A percentile compares a stretch with the other conserved stretches of the same genome.
Evolutionary conservation across 108 stramenopile genomes (phyloP).

Genomic region (Nitzschia palea): DNA sequence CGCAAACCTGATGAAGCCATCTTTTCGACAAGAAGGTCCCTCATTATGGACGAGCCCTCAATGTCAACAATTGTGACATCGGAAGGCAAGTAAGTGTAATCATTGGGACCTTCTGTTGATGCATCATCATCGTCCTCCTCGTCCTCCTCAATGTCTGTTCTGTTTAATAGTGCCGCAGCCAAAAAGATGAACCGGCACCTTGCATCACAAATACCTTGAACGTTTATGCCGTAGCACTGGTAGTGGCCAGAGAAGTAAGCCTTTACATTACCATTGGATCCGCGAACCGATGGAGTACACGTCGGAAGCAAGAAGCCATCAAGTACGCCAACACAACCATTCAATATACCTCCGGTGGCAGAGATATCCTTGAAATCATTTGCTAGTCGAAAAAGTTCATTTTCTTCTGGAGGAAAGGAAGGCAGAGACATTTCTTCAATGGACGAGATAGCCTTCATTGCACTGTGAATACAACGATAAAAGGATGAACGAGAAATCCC

Average conservation of each 20-base stretch:
- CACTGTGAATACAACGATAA: background rate
- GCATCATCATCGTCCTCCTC: too few species aligned
- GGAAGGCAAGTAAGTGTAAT: background rate
- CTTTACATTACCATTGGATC: background rate
- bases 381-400: background rate
- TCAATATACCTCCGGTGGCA: background rate
- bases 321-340: background rate
- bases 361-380: background rate
- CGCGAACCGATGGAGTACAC: background rate
- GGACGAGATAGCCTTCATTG: background rate
- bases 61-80: background rate
- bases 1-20: background rate
- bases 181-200: too few species aligned
- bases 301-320: background rate
- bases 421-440: background rate
- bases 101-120: background rate
- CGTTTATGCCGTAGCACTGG: too few species aligned
- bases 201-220: too few species aligned
- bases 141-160: too few species aligned
- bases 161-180: too few species aligned
- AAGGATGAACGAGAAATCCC: background rate
- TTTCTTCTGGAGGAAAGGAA: background rate
- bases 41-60: background rate
- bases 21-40: background rate
- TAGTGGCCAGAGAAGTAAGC: background rate